phyloP scores from a whole-genome alignment of 139 green algal species.

The Chlorella sp. region DNA sequence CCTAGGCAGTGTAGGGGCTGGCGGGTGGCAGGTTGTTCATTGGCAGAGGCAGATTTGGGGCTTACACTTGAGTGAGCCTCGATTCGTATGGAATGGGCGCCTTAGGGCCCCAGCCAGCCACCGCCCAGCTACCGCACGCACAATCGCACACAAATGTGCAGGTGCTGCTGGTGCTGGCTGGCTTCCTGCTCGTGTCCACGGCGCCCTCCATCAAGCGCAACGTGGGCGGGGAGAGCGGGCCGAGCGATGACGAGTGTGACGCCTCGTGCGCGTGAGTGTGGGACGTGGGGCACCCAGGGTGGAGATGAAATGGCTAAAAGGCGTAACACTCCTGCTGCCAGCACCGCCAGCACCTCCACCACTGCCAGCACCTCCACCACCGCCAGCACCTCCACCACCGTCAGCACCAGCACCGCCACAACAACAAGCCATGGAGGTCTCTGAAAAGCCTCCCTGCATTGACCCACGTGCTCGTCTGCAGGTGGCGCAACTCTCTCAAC shows the following conservation, averaged over 20 bases:
- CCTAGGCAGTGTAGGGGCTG: background rate
- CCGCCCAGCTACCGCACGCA: no score
- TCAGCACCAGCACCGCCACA: no score
- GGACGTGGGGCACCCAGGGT: background rate
- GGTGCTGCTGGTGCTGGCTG: conserved; percentile 19
- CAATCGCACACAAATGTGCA: no score
- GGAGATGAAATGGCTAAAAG: no score
- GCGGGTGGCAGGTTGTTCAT: background rate
- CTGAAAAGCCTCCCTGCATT: no score
- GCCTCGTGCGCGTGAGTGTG: conserved; percentile 11
- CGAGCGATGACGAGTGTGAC: background rate
- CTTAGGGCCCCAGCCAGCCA: no score
- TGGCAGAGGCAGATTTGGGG: background rate
- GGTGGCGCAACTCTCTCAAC: background rate
- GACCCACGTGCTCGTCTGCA: no score
- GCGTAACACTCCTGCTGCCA: background rate
- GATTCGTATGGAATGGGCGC: background rate
- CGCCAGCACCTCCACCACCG: no score
- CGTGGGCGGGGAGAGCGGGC: background rate
- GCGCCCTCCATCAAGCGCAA: conserved; percentile 27
- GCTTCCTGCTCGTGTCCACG: conserved; percentile 32
- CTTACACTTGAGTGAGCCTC: background rate
- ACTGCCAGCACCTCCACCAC: background rate
- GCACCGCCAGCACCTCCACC: background rate
- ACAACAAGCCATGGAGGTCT: no score